These are phyloP conservation scores for Aspergillus bombycis DNA, from an alignment of 2,329 filamentous ascomycete genomes.

Conservation along the genomic window DNA sequence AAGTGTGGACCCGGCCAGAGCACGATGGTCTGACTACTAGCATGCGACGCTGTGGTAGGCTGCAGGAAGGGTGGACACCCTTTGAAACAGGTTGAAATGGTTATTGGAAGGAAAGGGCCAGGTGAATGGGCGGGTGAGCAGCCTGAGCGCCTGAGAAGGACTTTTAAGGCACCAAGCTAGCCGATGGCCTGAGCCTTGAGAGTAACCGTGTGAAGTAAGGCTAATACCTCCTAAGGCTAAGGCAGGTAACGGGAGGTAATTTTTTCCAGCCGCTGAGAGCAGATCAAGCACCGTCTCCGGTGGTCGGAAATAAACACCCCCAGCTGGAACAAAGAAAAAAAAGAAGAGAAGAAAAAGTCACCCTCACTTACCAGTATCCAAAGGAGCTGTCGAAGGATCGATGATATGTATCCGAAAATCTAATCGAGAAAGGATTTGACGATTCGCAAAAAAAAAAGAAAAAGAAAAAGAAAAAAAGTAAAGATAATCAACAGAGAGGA, in stretches of 20 bases:
- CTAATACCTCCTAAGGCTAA: neutral
- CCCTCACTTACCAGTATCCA: constrained; percentile 1
- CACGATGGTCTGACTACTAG: constrained; percentile 36
- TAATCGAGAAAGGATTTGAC: neutral
- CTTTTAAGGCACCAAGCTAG: constrained; percentile 22
- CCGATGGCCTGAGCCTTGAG: constrained; percentile 1
- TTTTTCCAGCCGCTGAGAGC: constrained; percentile 11
- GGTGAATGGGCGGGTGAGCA: constrained; percentile 18
- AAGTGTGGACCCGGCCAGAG: constrained; percentile 29
- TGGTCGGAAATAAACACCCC: constrained; percentile 13
- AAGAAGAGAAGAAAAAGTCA: neutral
- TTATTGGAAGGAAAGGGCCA: constrained; percentile 2
- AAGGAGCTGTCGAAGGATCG: neutral
- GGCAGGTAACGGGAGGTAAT: constrained; percentile 1
- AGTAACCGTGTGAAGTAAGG: constrained; percentile 3
- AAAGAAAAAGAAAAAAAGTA: too few species aligned
- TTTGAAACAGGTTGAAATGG: constrained; percentile 15
- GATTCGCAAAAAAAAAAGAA: neutral
- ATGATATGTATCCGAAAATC: neutral
- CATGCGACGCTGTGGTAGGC: constrained; percentile 1
- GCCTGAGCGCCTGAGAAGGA: constrained; percentile 27
- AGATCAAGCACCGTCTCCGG: constrained; percentile 23
- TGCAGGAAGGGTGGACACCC: constrained; percentile 3
- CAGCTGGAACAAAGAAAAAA: neutral
- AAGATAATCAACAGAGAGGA: neutral